A percentile compares a stretch with the other conserved stretches of the same genome.
Conservation (phyloP, 179 eudicot species). For the Monotropa hypopitys region DNA sequence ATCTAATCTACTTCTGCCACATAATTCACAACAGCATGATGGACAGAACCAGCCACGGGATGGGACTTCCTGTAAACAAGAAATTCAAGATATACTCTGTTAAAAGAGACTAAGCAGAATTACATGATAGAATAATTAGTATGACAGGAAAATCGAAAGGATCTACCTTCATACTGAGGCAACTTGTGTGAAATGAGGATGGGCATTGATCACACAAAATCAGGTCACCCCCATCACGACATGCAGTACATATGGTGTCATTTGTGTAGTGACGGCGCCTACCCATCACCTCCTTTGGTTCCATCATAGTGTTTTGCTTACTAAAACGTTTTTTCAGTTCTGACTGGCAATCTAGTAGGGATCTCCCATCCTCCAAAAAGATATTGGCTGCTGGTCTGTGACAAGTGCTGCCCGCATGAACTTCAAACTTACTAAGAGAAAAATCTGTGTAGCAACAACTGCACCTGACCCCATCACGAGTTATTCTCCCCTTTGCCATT, state of each 20-base stretch:
- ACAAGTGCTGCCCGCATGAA: slow-evolving; percentile 54
- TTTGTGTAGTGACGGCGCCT: slow-evolving; percentile 18
- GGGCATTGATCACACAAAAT: slow-evolving; percentile 82
- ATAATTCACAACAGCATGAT: slow-evolving; percentile 75
- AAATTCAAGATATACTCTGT: not conserved
- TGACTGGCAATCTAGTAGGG: slow-evolving; percentile 59
- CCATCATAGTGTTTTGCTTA: slow-evolving; percentile 6
- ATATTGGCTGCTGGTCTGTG: slow-evolving; percentile 53
- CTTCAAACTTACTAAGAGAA: slow-evolving; percentile 54
- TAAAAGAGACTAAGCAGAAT: not conserved
- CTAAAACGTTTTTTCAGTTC: slow-evolving; percentile 22
- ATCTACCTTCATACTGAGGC: slow-evolving; percentile 65
- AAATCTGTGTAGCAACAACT: slow-evolving; percentile 48
- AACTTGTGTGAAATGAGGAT: slow-evolving; percentile 66
- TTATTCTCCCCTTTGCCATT: slow-evolving; percentile 44
- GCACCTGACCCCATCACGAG: slow-evolving; percentile 71
- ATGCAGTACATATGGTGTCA: slow-evolving; percentile 69
- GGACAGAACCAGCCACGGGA: slow-evolving; percentile 96
- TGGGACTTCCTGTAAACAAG: slow-evolving; percentile 49
- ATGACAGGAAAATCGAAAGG: not conserved
- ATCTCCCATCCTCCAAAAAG: slow-evolving; percentile 63
- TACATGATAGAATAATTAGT: not conserved
- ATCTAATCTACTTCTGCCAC: slow-evolving; percentile 34
- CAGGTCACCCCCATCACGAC: slow-evolving; percentile 72
- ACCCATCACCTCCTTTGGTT: slow-evolving; percentile 18